Conservation (phyloP, 2,329 filamentous ascomycete genomes). For the Aspergillus awamori region DNA sequence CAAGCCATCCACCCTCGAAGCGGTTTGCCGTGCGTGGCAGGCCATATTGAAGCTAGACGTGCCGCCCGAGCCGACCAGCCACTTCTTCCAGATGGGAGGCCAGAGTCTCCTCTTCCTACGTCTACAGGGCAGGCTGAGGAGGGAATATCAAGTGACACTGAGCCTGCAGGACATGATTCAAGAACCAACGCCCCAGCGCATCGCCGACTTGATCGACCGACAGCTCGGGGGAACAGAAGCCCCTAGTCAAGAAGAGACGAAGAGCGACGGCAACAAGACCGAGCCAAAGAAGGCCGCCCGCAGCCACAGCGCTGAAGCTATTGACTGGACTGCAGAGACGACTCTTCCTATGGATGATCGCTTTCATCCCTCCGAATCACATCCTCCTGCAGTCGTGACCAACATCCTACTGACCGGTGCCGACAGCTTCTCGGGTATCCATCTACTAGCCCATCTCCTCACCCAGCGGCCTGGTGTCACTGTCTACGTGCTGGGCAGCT, state of each 20-base stretch:
- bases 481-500: background rate
- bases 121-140: constrained; percentile 1
- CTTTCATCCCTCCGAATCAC: background rate
- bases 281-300: background rate
- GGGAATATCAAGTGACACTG: background rate
- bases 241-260: background rate
- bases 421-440: constrained; percentile 1
- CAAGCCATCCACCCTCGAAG: background rate
- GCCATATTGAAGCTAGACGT: constrained; percentile 2
- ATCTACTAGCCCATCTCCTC: background rate
- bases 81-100: constrained; percentile 4
- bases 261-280: background rate
- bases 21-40: background rate
- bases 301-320: background rate
- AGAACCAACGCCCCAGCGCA: background rate
- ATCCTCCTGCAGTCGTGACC: background rate
- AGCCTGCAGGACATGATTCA: constrained; percentile 2
- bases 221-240: background rate
- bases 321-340: constrained; percentile 1
- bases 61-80: background rate
- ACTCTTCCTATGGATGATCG: background rate
- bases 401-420: background rate
- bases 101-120: constrained; percentile 4
- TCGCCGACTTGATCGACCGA: background rate
- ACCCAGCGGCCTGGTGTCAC: background rate